Evolutionary conservation across 2,329 filamentous ascomycete genomes (phyloP).

Genomic region (Colletotrichum nymphaeae): DNA sequence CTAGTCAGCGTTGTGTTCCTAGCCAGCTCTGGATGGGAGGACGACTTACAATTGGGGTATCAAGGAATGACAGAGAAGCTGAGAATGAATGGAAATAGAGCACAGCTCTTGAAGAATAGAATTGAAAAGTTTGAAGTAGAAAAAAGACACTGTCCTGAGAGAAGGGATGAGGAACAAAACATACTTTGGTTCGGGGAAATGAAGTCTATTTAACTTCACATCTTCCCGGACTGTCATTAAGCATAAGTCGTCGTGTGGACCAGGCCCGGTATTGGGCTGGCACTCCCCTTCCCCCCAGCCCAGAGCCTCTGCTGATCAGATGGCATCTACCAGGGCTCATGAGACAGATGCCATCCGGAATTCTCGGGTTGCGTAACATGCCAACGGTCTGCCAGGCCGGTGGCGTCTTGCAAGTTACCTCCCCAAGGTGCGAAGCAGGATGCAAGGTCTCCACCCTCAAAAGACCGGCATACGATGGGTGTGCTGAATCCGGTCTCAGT

Average conservation of each 20-base stretch:
- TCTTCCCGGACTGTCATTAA: neutral
- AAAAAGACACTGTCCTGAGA: constrained; percentile 25
- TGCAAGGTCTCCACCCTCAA: constrained; percentile 10
- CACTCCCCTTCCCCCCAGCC: too few species aligned
- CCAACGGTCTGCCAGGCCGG: neutral
- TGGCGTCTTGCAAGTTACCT: constrained; percentile 2
- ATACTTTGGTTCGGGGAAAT: constrained; percentile 1
- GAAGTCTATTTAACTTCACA: constrained; percentile 25
- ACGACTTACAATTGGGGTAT: constrained; percentile 28
- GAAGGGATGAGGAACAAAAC: constrained; percentile 27
- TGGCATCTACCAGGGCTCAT: constrained; percentile 23
- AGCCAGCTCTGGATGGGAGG: too few species aligned
- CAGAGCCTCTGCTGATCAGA: constrained; percentile 8
- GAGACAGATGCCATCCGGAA: constrained; percentile 20
- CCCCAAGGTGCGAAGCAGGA: constrained; percentile 5
- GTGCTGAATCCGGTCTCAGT: constrained; percentile 23
- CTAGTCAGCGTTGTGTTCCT: neutral
- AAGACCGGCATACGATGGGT: constrained; percentile 10
- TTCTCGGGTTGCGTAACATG: constrained; percentile 4
- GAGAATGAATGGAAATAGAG: constrained; percentile 42
- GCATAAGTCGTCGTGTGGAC: constrained; percentile 22
- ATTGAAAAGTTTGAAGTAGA: constrained; percentile 23
- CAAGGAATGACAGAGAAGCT: constrained; percentile 30
- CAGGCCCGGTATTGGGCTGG: neutral
- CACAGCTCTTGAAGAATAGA: constrained; percentile 40